Evolutionary conservation across 805 yeast genomes (phyloP).

Genomic region (Saturnispora serradocipensis): DNA sequence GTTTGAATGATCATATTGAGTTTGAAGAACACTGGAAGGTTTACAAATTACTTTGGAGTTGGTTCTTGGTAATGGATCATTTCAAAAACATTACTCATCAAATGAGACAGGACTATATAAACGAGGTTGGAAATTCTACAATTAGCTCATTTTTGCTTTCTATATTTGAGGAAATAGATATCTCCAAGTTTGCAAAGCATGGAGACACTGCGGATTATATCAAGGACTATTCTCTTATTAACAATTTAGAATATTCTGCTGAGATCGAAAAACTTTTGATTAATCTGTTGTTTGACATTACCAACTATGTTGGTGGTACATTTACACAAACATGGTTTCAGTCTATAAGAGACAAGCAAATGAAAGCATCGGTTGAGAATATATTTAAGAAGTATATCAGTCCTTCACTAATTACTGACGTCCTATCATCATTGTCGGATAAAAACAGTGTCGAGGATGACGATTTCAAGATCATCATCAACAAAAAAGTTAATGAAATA

Average conservation of each 20-base stretch:
- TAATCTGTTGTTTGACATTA: conserved; percentile 42
- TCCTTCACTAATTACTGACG: conserved; percentile 50
- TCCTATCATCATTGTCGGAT: conserved; percentile 33
- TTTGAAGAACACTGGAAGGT: conserved; percentile 29
- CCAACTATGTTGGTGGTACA: conserved; percentile 51
- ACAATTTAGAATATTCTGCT: conserved; percentile 12
- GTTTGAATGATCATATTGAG: conserved; percentile 30
- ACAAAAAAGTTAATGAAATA: conserved; percentile 54
- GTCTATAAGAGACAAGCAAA: conserved; percentile 56
- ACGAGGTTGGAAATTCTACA: conserved; percentile 44
- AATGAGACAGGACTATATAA: conserved; percentile 51
- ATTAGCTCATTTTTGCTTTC: conserved; percentile 43
- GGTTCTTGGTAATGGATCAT: conserved; percentile 54
- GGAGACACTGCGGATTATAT: conserved; percentile 21
- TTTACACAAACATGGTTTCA: conserved; percentile 60
- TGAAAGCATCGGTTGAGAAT: conserved; percentile 50
- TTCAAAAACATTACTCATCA: conserved; percentile 58
- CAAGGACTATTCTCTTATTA: conserved; percentile 18
- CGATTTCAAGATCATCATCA: conserved; percentile 51
- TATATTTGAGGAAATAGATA: conserved; percentile 41
- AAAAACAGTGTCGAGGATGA: conserved; percentile 28
- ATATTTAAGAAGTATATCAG: conserved; percentile 57
- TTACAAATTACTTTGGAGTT: conserved; percentile 50
- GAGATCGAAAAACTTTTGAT: conserved; percentile 35
- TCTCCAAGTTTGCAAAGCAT: conserved; percentile 17